Evolutionary conservation across 768 basidiomycete genomes (phyloP), one percentile per base, ranked within the genome.

Genomic region (Boletus rex-veris): DNA sequence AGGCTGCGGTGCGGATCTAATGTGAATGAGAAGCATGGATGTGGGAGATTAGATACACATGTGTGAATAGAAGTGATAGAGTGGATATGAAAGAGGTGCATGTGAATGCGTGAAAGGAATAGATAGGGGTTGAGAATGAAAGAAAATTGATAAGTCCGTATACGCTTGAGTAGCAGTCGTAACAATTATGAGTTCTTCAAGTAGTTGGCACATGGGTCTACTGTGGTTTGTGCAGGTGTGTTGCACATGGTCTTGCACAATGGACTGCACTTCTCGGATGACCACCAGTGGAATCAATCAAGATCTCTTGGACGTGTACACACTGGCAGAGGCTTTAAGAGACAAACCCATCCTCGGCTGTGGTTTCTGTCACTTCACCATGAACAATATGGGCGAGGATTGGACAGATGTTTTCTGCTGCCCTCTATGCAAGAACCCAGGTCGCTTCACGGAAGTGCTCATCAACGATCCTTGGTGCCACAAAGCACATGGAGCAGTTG

Each of bases 201-300:
- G n/a, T 31, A 66, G 49, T 14, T 66, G 64, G 64, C 58, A 58
- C 21, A 18, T 39, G 21, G 64, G 66, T 55, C 45, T 65, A 10
- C 46, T 65, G 3, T 65, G 64, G 0, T 65, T 66, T 15, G 64
- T 64, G 14, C 64, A 63, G 12, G 64, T 63, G 5, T 65, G 64
- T 19, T 56, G 54, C 3, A 44, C 61, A 14, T 65, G 64, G 64
- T 48, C 58, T 15, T 65, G 64, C 28, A 61, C 64, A 21, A 63
- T 65, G 58, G 50, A 56, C 4, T 64, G 10, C 33, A 4, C 28
- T 62, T 65, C 43, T 64, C 63, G 9, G 60, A 65, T 30, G 54
- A 55, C 2, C 54, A 46, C 21, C 33, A 14, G 10, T 10, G 12
- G 9, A 7, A 4, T 10, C 47, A 19, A 12, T 24, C 58, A 0